Evolutionary conservation across 2,329 filamentous ascomycete species (phyloP).

Genomic region (Cladosporium sp.): DNA sequence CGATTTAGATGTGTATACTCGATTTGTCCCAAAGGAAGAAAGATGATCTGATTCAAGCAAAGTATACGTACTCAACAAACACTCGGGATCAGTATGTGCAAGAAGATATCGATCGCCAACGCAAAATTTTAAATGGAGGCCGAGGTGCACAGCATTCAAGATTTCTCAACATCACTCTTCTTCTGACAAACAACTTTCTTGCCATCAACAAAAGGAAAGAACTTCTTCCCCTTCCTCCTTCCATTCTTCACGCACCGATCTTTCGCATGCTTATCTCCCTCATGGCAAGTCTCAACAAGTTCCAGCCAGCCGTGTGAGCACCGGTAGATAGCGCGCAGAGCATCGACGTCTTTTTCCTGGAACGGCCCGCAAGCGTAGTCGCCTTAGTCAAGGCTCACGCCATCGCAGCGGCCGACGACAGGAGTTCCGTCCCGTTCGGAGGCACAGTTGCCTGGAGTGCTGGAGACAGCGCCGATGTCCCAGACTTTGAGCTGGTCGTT

Average conservation of each 20-base stretch:
- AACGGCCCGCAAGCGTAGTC: conserved; percentile 2
- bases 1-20: no score
- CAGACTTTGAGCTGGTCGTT: neutral
- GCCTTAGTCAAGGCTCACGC: neutral
- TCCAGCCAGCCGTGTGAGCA: neutral
- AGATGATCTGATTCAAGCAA: neutral
- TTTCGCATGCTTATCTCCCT: neutral
- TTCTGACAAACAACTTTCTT: neutral
- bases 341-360: neutral
- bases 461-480: neutral
- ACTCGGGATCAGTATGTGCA: neutral
- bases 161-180: neutral
- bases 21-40: no score
- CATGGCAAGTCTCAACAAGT: neutral
- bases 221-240: neutral
- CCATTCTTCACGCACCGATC: conserved; percentile 3
- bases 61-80: neutral
- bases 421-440: neutral
- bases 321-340: neutral
- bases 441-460: neutral
- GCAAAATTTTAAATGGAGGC: neutral
- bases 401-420: neutral
- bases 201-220: neutral
- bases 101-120: neutral
- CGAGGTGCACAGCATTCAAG: neutral